These are phyloP conservation scores for Stachybotrys echinatus DNA, from an alignment of 2,329 filamentous ascomycete species.

Conservation along the genomic window DNA sequence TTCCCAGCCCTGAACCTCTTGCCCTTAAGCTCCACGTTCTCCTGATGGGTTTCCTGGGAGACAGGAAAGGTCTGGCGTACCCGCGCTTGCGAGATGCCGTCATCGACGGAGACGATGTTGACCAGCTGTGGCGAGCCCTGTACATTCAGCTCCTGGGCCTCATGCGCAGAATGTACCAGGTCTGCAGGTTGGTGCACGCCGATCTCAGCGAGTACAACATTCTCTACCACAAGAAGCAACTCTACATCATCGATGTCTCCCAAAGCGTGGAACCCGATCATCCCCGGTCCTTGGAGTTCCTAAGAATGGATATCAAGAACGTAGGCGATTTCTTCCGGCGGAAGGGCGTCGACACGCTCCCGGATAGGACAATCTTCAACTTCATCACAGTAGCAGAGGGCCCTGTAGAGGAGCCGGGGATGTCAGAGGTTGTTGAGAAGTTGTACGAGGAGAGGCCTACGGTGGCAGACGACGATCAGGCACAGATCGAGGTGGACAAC, in stretches of 20 bases:
- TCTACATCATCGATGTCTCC: conserved; percentile 96
- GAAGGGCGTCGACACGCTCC: conserved; percentile 74
- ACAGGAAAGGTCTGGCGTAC: conserved; percentile 79
- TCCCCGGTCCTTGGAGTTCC: conserved; percentile 83
- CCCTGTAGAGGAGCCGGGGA: conserved; percentile 53
- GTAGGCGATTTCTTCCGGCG: conserved; percentile 86
- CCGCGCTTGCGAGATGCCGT: conserved; percentile 85
- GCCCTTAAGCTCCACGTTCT: conserved; percentile 90
- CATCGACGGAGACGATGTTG: conserved; percentile 61
- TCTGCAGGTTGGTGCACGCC: conserved; percentile 86
- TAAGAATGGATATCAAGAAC: conserved; percentile 99
- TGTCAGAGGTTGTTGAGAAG: conserved; percentile 58
- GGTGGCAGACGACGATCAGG: conserved; percentile 45
- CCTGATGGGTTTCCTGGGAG: conserved; percentile 90
- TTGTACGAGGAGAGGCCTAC: conserved; percentile 55
- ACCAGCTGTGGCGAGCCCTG: conserved; percentile 68
- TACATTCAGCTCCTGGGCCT: conserved; percentile 82
- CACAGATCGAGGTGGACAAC: conserved; percentile 70
- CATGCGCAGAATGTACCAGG: conserved; percentile 91
- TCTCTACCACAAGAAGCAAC: conserved; percentile 73
- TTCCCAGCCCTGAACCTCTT: conserved; percentile 85
- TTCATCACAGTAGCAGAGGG: conserved; percentile 68
- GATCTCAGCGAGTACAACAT: conserved; percentile 99
- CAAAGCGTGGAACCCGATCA: conserved; percentile 98
- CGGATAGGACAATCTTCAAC: conserved; percentile 75